These are phyloP conservation scores for Cystobasidium sp. DNA, from an alignment of 1,284 basidiomycete genomes.

Conservation along the genomic window DNA sequence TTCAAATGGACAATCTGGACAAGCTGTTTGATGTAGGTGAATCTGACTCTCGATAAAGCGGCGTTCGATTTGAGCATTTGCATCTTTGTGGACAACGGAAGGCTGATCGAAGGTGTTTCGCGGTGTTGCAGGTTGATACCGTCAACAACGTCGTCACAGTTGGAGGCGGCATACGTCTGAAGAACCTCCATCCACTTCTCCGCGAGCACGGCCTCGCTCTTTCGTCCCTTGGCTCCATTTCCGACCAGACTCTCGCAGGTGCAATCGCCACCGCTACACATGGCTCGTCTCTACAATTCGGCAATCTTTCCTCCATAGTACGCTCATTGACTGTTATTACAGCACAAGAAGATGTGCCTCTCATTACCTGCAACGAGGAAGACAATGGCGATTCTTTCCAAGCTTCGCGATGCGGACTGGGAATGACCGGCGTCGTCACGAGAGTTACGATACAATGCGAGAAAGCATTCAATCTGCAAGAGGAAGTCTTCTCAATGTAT, in stretches of 20 bases:
- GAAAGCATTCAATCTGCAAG: slow-evolving; percentile 78
- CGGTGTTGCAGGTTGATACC: slow-evolving; percentile 66
- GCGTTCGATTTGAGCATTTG: not conserved
- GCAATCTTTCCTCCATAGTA: slow-evolving; percentile 82
- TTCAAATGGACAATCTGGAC: slow-evolving; percentile 73
- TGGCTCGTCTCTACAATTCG: slow-evolving; percentile 80
- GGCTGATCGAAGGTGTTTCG: not conserved
- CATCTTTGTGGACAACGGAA: not conserved
- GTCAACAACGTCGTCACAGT: slow-evolving; percentile 72
- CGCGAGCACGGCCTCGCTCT: slow-evolving; percentile 76
- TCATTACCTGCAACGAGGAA: slow-evolving; percentile 56
- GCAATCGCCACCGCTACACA: slow-evolving; percentile 94
- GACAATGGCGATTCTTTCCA: slow-evolving; percentile 71
- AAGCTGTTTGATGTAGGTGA: slow-evolving; percentile 71
- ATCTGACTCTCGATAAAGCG: not conserved
- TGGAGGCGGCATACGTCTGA: slow-evolving; percentile 78
- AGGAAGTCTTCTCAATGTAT: slow-evolving; percentile 69
- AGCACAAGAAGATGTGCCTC: slow-evolving; percentile 60
- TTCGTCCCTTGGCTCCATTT: slow-evolving; percentile 93
- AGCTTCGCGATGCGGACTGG: slow-evolving; percentile 90
- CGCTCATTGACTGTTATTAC: slow-evolving; percentile 74
- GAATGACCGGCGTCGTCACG: slow-evolving; percentile 88
- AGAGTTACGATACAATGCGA: slow-evolving; percentile 78
- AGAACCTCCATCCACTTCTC: slow-evolving; percentile 61
- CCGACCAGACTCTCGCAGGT: slow-evolving; percentile 94